Evolutionary conservation across 371 early-diverging fungal genomes (phyloP), one percentile per base, ranked within the genome.

Genomic region (Mortierella sp.): DNA sequence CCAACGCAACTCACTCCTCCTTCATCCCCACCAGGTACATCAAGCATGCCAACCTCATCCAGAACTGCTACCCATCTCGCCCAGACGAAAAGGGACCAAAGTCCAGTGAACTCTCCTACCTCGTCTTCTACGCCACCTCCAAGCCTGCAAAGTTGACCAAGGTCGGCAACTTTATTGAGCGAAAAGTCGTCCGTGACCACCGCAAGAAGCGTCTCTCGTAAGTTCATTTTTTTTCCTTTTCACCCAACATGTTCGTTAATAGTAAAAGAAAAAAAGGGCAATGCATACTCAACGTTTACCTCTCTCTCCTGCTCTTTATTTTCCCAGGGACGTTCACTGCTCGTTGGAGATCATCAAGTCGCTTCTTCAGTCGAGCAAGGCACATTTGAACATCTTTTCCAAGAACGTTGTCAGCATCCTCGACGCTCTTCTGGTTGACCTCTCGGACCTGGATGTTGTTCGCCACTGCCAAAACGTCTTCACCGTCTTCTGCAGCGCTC

Each of bases 61-160:
- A 96, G 88, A 96, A 95, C 76, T 98, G 98, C 83, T 98, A 96
- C 83, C 98, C 98, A 43, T 93, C 92, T 32, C 92, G 93, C 78
- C 91, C 96, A n/a, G 96, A 94, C 16, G 97, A 95, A 74, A 92
- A 92, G 27, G 93, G 93, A 7, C 96, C 99, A 54, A 93, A 93
- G 83, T 92, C 96, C 54, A 95, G 94, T 72, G 96, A 96, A 79
- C 93, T 98, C 11, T 97, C 98, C 43, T 95, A 96, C 79, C 91
- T 98, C 46, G 91, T 95, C 48, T 98, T 95, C 90, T 98, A 98
- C 88, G 95, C 97, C 38, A 92, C 93, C 56, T 94, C 96, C 70
- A 94, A 97, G 85, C 98, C 98, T 5, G 96, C 95, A 56, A 98
- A 98, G 88, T 91, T 98, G 43, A 93, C 96, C 74, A 98, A 98